Evolutionary conservation across 257 asterid genomes (phyloP), one percentile per base, ranked within the genome.

Genomic region (Ocimum tenuiflorum): DNA sequence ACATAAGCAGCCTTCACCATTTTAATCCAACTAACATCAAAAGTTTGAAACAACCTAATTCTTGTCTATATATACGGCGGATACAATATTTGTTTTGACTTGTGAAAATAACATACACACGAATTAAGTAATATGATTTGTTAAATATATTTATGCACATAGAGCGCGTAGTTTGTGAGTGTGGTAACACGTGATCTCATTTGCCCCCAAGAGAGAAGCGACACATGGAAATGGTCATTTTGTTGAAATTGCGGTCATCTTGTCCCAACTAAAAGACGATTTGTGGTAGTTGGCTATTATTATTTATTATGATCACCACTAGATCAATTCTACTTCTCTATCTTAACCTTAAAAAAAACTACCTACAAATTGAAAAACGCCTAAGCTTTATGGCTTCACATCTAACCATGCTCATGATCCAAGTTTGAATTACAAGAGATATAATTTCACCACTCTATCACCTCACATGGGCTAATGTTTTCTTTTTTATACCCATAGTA

Each of bases 1-100:
- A 74, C 23, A 47, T 15, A 74, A 53, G 79, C 55, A 3, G 67
- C 18, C 67, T 65, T 74, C 67, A 74, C 73, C 73, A 68, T 67
- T 47, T 20, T 19, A 5, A 38, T 55, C 63, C n/a, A 12, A n/a
- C n/a, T n/a, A n/a, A 22, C 41, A 42, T 59, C 41, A 8, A 41
- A 23, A 7, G 0, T 14, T 42, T 60, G 41, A 60, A 42, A 60
- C 54, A 42, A 60, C 54, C 67, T 0, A 6, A 60, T 19, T 60
- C 67, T 60, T 60, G 54, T 60, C 67, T 60, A 60, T 43, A 60
- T 60, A 41, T 39, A 52, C 22, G 45, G 3, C 6, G 4, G 3
- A 1, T 41, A 0, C 3, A 13, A 17, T 41, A 27, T 27, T 27
- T 42, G 41, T 23, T 60, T 60, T 59, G 67, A 60, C 67, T 60